Conservation (phyloP, 441 rosid species). For the Mallotus japonicus region DNA sequence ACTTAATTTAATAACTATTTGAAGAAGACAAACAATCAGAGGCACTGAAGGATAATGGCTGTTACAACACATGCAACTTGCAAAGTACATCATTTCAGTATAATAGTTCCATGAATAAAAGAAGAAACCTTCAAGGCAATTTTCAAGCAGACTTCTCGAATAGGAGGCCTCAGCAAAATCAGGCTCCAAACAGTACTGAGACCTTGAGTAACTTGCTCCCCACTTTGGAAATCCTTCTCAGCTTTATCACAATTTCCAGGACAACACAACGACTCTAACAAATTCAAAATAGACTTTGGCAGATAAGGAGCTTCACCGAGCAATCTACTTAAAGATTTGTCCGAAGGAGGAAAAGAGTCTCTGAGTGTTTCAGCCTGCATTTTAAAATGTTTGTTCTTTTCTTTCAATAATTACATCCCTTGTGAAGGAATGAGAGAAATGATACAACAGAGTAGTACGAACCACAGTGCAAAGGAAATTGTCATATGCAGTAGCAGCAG, state of each 20-base stretch:
- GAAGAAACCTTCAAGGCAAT: constrained; percentile 86
- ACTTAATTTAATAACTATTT: background rate
- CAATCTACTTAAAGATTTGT: constrained; percentile 91
- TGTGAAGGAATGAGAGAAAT: constrained; percentile 16
- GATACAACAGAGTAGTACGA: constrained; percentile 30
- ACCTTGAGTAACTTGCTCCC: constrained; percentile 99
- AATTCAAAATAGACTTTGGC: constrained; percentile 78
- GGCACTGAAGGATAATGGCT: background rate
- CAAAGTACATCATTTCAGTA: constrained; percentile 14
- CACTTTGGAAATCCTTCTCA: constrained; percentile 69
- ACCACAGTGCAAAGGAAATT: constrained; percentile 81
- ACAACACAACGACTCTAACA: constrained; percentile 79
- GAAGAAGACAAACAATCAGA: background rate
- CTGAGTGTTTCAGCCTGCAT: constrained; percentile 90
- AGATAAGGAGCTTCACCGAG: constrained; percentile 93
- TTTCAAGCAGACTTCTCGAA: constrained; percentile 81
- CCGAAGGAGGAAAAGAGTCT: constrained; percentile 96
- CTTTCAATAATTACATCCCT: constrained; percentile 26
- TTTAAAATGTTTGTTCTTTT: constrained; percentile 20
- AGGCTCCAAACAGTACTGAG: constrained; percentile 94
- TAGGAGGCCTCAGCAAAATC: constrained; percentile 82
- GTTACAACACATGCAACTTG: constrained; percentile 2
- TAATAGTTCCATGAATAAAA: constrained; percentile 6
- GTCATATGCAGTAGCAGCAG: constrained; percentile 89
- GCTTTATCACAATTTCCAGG: constrained; percentile 60